These are phyloP conservation scores for Aspergillus cristatus DNA, from an alignment of 495 filamentous ascomycete species.

Conservation along the genomic window DNA sequence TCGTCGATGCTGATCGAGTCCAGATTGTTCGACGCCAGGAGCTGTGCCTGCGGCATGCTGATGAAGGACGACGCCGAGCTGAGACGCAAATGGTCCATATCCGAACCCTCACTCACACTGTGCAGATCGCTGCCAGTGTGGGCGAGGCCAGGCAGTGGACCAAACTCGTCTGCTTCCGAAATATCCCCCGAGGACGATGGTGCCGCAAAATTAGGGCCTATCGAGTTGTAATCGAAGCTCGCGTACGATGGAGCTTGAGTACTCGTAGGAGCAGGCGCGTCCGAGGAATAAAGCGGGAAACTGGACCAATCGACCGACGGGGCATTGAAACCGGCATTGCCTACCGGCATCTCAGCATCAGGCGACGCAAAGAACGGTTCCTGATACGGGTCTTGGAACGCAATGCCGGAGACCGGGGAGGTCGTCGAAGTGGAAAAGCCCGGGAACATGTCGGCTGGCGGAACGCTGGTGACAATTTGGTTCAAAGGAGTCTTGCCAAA, in stretches of 20 bases:
- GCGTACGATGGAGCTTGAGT: constrained; percentile 63
- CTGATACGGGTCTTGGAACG: constrained; percentile 35
- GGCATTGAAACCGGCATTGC: constrained; percentile 55
- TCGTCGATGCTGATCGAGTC: constrained; percentile 55
- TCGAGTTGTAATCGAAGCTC: constrained; percentile 54
- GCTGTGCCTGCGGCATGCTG: constrained; percentile 39
- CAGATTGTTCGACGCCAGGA: constrained; percentile 46
- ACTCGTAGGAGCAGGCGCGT: constrained; percentile 53
- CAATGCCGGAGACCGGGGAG: constrained; percentile 32
- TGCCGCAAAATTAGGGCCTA: constrained; percentile 37
- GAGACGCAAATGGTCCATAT: constrained; percentile 44
- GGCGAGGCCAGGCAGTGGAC: constrained; percentile 29
- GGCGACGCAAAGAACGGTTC: constrained; percentile 38
- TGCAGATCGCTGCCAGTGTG: constrained; percentile 25
- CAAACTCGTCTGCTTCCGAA: constrained; percentile 62
- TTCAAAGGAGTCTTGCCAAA: constrained; percentile 24
- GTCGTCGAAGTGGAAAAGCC: constrained; percentile 26
- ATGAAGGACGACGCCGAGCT: constrained; percentile 46
- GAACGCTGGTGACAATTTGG: constrained; percentile 29
- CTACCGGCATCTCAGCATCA: constrained; percentile 56
- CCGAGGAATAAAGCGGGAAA: constrained; percentile 50
- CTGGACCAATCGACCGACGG: constrained; percentile 67
- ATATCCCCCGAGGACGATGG: constrained; percentile 70
- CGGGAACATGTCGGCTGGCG: constrained; percentile 31
- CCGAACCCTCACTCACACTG: constrained; percentile 46